These are phyloP conservation scores for Suillus ampliporus DNA, from an alignment of 768 basidiomycete genomes.

Conservation along the genomic window DNA sequence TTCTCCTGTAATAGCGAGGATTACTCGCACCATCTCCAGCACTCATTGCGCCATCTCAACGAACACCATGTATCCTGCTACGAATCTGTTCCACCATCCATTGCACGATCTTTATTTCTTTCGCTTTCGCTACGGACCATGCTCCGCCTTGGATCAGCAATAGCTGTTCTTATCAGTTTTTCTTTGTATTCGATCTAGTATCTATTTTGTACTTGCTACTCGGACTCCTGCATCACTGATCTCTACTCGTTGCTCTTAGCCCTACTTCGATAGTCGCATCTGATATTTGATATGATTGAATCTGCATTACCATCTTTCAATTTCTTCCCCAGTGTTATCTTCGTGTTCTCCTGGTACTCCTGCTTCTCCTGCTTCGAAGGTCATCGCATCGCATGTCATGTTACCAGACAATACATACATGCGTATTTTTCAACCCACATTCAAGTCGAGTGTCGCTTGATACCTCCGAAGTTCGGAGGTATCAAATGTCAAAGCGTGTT, in stretches of 20 bases:
- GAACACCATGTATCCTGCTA: slow-evolving; percentile 32
- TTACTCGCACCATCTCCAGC: slow-evolving; percentile 24
- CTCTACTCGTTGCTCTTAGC: slow-evolving; percentile 19
- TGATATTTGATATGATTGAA: slow-evolving; percentile 18
- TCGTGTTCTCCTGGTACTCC: slow-evolving; percentile 3
- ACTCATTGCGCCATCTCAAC: slow-evolving; percentile 32
- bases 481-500: not conserved
- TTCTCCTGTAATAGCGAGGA: slow-evolving; percentile 34
- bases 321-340: slow-evolving; percentile 1
- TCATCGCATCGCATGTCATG: not conserved
- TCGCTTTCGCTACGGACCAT: slow-evolving; percentile 35
- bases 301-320: slow-evolving; percentile 11
- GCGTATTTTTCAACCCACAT: not conserved
- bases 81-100: slow-evolving; percentile 26
- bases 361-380: slow-evolving; percentile 2
- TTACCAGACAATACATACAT: not conserved
- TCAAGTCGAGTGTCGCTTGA: no score
- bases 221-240: not conserved
- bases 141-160: slow-evolving; percentile 34
- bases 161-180: slow-evolving; percentile 15
- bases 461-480: no score
- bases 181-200: slow-evolving; percentile 23
- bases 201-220: slow-evolving; percentile 22
- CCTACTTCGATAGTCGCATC: slow-evolving; percentile 23
- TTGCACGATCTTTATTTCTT: slow-evolving; percentile 24